Evolutionary conservation across 345 rosid genomes (phyloP).

Genomic region (Chamaenerion angustifolium): DNA sequence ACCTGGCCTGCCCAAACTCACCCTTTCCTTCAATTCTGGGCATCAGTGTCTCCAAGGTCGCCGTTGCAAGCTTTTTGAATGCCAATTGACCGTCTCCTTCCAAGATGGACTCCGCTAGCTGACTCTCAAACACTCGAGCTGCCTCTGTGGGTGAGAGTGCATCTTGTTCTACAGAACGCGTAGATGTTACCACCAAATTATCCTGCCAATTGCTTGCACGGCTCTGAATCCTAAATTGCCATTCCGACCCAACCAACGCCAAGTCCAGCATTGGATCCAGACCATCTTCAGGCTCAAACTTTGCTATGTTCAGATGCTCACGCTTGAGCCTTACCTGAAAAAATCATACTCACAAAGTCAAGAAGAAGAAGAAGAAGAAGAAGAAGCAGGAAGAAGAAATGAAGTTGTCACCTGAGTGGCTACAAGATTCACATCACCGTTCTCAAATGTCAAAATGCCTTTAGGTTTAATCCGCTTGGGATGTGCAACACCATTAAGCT

Average conservation of each 20-base stretch:
- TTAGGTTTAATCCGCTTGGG: slow-evolving; percentile 81
- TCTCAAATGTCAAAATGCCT: slow-evolving; percentile 85
- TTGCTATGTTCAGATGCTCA: slow-evolving; percentile 84
- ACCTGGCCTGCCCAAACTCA: slow-evolving; percentile 87
- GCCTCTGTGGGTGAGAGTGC: slow-evolving; percentile 93
- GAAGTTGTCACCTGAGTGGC: slow-evolving; percentile 67
- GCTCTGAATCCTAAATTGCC: slow-evolving; percentile 95
- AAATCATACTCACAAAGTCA: slow-evolving; percentile 4
- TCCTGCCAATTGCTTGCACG: slow-evolving; percentile 98
- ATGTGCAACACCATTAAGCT: slow-evolving; percentile 81
- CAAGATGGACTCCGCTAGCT: slow-evolving; percentile 88
- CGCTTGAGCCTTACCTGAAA: slow-evolving; percentile 83
- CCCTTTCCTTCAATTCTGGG: slow-evolving; percentile 98
- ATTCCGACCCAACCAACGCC: slow-evolving; percentile 94
- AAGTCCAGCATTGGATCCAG: slow-evolving; percentile 84
- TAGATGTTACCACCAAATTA: slow-evolving; percentile 81
- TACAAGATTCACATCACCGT: slow-evolving; percentile 97
- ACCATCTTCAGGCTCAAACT: slow-evolving; percentile 92
- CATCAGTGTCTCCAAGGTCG: slow-evolving; percentile 85
- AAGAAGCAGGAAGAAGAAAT: too few relatives aligned
- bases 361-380: too few relatives aligned
- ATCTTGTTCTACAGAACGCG: slow-evolving; percentile 90
- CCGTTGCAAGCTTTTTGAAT: slow-evolving; percentile 91
- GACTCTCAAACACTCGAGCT: slow-evolving; percentile 89
- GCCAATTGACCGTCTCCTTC: slow-evolving; percentile 98